These are phyloP conservation scores for Sonneratia caseolaris DNA, from an alignment of 345 rosid genomes.

Conservation along the genomic window DNA sequence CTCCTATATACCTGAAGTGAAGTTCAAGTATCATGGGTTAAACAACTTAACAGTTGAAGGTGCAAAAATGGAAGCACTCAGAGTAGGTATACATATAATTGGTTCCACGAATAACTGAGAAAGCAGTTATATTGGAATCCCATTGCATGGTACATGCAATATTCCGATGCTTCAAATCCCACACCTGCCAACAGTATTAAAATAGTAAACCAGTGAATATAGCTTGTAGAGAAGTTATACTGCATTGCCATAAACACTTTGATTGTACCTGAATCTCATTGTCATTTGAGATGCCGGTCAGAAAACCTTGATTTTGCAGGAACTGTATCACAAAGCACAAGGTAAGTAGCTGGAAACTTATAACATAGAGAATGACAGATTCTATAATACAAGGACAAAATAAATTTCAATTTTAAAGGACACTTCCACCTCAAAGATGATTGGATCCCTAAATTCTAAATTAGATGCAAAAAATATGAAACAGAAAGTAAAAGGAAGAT, in stretches of 20 bases:
- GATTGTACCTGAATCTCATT: slow-evolving; percentile 48
- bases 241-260: not conserved
- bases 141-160: slow-evolving; percentile 37
- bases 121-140: slow-evolving; percentile 56
- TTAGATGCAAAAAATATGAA: not conserved
- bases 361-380: not conserved
- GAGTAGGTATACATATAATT: slow-evolving; percentile 39
- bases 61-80: slow-evolving; percentile 5
- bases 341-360: not conserved
- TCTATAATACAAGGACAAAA: not conserved
- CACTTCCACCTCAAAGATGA: not conserved
- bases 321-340: slow-evolving; percentile 34
- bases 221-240: not conserved
- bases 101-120: slow-evolving; percentile 47
- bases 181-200: slow-evolving; percentile 36
- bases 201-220: not conserved
- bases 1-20: slow-evolving; percentile 46
- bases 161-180: slow-evolving; percentile 48
- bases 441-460: not conserved
- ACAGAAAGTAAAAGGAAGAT: not conserved
- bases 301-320: slow-evolving; percentile 48
- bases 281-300: slow-evolving; percentile 43
- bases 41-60: slow-evolving; percentile 5
- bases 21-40: not conserved
- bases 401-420: not conserved